Evolutionary conservation across 495 filamentous ascomycete genomes (phyloP).

Genomic region (Aspergillus funiculosus): DNA sequence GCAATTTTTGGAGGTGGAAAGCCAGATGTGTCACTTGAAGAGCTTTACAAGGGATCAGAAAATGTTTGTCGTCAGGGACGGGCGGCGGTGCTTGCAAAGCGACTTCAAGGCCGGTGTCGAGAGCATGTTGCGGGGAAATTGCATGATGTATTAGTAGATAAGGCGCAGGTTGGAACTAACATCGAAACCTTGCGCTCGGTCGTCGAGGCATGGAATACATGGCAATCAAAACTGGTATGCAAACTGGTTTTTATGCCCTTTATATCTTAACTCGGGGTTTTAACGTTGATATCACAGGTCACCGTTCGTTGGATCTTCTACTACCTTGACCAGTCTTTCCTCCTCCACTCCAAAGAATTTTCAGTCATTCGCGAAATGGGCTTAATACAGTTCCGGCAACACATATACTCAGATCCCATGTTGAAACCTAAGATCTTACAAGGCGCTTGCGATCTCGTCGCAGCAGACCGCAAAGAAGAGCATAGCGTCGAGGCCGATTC

Average conservation of each 20-base stretch:
- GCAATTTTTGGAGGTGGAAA: constrained; percentile 62
- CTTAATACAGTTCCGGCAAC: constrained; percentile 50
- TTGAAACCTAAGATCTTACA: constrained; percentile 53
- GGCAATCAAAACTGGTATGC: constrained; percentile 70
- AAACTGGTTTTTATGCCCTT: neutral
- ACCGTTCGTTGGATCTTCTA: constrained; percentile 81
- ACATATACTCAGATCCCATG: constrained; percentile 49
- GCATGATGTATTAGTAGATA: constrained; percentile 46
- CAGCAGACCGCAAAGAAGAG: constrained; percentile 58
- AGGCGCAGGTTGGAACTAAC: constrained; percentile 45
- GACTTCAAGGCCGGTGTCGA: constrained; percentile 57
- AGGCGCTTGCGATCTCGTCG: constrained; percentile 71
- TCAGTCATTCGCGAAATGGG: constrained; percentile 55
- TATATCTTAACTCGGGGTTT: neutral
- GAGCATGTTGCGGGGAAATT: constrained; percentile 54
- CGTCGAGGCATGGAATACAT: constrained; percentile 65
- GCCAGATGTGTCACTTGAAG: constrained; percentile 66
- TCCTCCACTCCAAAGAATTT: constrained; percentile 57
- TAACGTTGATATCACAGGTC: constrained; percentile 38
- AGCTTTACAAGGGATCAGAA: constrained; percentile 84
- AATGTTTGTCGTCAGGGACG: constrained; percentile 75
- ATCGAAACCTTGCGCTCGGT: constrained; percentile 60
- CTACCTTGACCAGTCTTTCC: constrained; percentile 84
- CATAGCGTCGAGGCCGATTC: constrained; percentile 37
- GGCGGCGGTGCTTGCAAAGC: constrained; percentile 57